Base-by-base conservation (phyloP, 495 filamentous ascomycete species). In the Penicillium salamii region DNA sequence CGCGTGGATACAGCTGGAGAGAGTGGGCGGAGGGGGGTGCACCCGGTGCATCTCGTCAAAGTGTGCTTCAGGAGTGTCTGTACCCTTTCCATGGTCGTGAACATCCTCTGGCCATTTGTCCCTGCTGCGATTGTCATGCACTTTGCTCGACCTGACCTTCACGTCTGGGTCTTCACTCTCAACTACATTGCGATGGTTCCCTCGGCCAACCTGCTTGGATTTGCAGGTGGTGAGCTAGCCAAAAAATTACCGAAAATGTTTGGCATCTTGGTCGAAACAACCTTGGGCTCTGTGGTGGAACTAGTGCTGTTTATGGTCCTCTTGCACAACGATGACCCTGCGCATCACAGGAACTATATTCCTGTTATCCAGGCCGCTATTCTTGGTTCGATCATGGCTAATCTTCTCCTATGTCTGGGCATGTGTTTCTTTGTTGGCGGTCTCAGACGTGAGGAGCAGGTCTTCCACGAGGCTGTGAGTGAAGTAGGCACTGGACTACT, bases 121-220 rank as follows among this genome's bases (percentile, higher is more conserved):
- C 84, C 85, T 3, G 75, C 79, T 23, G 87, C 86, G 3, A 78
- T 91, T 43, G 78, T 69, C 5, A 58, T 89, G 12, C 78, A 84
- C 49, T 90, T 83, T 55, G 78, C 76, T 23, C 76, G 77, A 19
- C 77, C 78, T 0, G 77, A 89, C 13, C 68, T 72, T 21, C 76
- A 87, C 52, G 63, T 86, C 6, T 78, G 76, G 70, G 75, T 88
- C 14, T 91, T 90, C 67, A 66, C 80, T 31, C 78, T 87, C 53
- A 86, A 84, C 42, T 90, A 89, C 39, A 77, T 89, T 29, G 86
- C 84, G 42, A 97, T 97, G 85, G 79, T 96, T 4, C 91, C 91
- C 3, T 84, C 85, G 24, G 91, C 91, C 37, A 96, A 96, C 55
- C 66, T 96, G 41, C 77, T 96, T 21, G 89, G 89, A 0, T 96